Evolutionary conservation across 2,329 filamentous ascomycete species (phyloP).

Genomic region (Xylariaceae sp.): DNA sequence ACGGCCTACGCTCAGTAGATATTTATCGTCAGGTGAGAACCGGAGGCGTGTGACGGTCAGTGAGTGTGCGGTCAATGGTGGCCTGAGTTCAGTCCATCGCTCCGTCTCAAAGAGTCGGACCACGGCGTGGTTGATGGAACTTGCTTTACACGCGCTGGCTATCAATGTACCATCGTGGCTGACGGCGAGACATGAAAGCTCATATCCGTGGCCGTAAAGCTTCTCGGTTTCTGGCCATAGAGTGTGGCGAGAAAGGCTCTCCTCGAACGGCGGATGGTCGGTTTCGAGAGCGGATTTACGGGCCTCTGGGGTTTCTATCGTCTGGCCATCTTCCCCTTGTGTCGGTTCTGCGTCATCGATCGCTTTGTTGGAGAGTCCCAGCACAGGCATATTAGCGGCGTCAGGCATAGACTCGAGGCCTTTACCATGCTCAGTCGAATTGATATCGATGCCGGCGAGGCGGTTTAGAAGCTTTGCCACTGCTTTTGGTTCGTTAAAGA

Average conservation of each 20-base stretch:
- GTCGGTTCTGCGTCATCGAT: conserved; percentile 56
- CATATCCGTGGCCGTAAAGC: conserved; percentile 95
- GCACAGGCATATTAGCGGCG: conserved; percentile 88
- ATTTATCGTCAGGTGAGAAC: conserved; percentile 71
- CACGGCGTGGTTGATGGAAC: conserved; percentile 88
- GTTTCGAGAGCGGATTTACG: conserved; percentile 61
- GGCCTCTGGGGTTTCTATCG: conserved; percentile 20
- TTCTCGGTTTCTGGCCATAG: conserved; percentile 97
- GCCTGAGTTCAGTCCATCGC: conserved; percentile 82
- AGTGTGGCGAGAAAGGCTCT: conserved; percentile 82
- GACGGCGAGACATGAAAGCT: conserved; percentile 82
- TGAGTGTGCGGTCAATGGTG: conserved; percentile 77
- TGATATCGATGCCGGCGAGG: conserved; percentile 58
- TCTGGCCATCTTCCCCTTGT: conserved; percentile 17
- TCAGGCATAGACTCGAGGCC: conserved; percentile 60
- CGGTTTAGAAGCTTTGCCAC: conserved; percentile 70
- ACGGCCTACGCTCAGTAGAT: conserved; percentile 81
- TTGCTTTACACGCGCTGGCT: conserved; percentile 90
- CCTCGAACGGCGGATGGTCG: conserved; percentile 78
- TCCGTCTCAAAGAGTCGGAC: conserved; percentile 85
- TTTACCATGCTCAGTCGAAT: conserved; percentile 20
- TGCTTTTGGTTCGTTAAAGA: conserved; percentile 84
- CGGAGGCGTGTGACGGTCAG: conserved; percentile 79
- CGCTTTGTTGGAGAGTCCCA: conserved; percentile 95
- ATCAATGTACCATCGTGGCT: conserved; percentile 71